Evolutionary conservation across 2,329 filamentous ascomycete species (phyloP).

Genomic region (Botrytis sinoallii): DNA sequence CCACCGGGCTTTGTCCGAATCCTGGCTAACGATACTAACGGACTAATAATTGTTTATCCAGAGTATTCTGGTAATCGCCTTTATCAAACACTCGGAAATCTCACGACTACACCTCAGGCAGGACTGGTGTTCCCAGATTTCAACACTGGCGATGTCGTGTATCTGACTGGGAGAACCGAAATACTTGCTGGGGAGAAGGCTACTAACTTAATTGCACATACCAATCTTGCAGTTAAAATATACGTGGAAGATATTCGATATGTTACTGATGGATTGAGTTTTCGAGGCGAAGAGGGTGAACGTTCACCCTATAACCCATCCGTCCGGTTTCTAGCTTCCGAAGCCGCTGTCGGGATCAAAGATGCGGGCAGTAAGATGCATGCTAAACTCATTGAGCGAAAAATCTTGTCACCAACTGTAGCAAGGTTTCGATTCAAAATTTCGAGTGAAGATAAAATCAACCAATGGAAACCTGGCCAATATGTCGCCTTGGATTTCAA

Average conservation of each 20-base stretch:
- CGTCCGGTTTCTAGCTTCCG: slow-evolving; percentile 60
- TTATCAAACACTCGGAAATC: slow-evolving; percentile 80
- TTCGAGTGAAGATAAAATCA: slow-evolving; percentile 36
- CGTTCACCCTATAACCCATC: slow-evolving; percentile 77
- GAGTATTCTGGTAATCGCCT: slow-evolving; percentile 80
- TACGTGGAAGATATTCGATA: slow-evolving; percentile 58
- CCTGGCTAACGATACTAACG: slow-evolving; percentile 51
- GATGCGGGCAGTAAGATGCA: slow-evolving; percentile 22
- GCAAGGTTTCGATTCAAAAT: slow-evolving; percentile 61
- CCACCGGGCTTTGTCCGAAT: slow-evolving; percentile 71
- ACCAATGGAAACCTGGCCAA: slow-evolving; percentile 65
- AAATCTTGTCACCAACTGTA: slow-evolving; percentile 62
- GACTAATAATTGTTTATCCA: slow-evolving; percentile 61
- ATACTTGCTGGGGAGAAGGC: slow-evolving; percentile 65
- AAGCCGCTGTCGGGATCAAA: slow-evolving; percentile 42
- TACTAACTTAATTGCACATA: slow-evolving; percentile 59
- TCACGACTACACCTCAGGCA: slow-evolving; percentile 61
- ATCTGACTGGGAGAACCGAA: slow-evolving; percentile 64
- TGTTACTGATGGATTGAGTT: slow-evolving; percentile 63
- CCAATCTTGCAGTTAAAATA: slow-evolving; percentile 70
- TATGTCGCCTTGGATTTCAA: slow-evolving; percentile 75
- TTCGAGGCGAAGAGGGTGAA: slow-evolving; percentile 58
- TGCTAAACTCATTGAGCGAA: slow-evolving; percentile 58
- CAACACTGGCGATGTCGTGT: slow-evolving; percentile 67
- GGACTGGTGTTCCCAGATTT: slow-evolving; percentile 75